These are phyloP conservation scores for Fusarium sp. DNA, from an alignment of 2,329 filamentous ascomycete species.

Conservation along the genomic window DNA sequence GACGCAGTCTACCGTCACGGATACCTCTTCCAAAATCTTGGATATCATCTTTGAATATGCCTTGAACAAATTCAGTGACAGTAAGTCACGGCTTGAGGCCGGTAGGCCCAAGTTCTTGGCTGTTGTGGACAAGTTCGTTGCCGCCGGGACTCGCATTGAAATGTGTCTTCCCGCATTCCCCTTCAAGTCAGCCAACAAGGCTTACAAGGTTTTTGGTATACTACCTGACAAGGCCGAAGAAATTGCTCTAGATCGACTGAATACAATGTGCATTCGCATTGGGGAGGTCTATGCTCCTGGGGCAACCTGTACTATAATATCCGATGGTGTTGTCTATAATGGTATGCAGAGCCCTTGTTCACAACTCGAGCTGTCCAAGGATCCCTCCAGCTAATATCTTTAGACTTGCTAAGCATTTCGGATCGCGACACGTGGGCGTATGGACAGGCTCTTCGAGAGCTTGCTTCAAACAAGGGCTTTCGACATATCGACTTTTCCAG, in stretches of 20 bases:
- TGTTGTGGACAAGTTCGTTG: slow-evolving; percentile 41
- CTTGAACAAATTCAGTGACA: slow-evolving; percentile 44
- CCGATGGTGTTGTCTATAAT: slow-evolving; percentile 65
- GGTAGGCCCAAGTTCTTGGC: slow-evolving; percentile 40
- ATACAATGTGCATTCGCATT: slow-evolving; percentile 47
- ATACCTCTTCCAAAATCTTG: slow-evolving; percentile 26
- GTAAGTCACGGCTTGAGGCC: slow-evolving; percentile 20
- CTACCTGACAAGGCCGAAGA: slow-evolving; percentile 50
- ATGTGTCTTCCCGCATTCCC: slow-evolving; percentile 49
- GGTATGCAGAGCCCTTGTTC: slow-evolving; percentile 48
- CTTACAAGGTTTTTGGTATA: slow-evolving; percentile 47
- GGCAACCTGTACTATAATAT: slow-evolving; percentile 56
- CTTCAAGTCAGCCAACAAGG: slow-evolving; percentile 51
- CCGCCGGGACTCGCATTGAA: slow-evolving; percentile 26
- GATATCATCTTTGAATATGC: slow-evolving; percentile 45
- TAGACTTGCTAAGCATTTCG: slow-evolving; percentile 60
- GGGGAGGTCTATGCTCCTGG: slow-evolving; percentile 45
- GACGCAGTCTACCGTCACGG: background rate
- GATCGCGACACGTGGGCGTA: slow-evolving; percentile 62
- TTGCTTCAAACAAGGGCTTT: slow-evolving; percentile 54
- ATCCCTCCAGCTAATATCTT: background rate
- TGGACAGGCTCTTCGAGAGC: slow-evolving; percentile 56
- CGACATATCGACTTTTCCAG: slow-evolving; percentile 58
- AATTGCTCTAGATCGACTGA: slow-evolving; percentile 42
- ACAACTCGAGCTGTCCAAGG: too few relatives aligned